Evolutionary conservation across 768 basidiomycete species (phyloP).

Genomic region (Leccinum obscurum): DNA sequence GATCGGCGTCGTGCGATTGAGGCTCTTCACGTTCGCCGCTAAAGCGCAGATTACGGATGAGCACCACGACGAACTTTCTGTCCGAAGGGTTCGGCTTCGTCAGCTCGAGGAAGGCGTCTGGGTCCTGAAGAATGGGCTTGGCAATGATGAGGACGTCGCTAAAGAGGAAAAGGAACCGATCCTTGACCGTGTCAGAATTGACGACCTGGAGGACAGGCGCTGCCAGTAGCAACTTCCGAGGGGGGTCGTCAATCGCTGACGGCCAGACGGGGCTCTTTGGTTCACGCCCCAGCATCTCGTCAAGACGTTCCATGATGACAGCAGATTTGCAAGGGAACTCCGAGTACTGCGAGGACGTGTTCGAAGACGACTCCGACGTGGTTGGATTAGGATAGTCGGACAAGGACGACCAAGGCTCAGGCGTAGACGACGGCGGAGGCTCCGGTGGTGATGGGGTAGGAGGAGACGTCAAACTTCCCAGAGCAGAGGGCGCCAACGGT

Average conservation of each 20-base stretch:
- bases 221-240: slow-evolving; percentile 80
- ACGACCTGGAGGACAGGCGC: slow-evolving; percentile 92
- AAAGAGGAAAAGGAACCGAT: slow-evolving; percentile 96
- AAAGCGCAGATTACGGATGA: slow-evolving; percentile 67
- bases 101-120: slow-evolving; percentile 59
- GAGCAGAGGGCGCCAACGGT: too few relatives aligned
- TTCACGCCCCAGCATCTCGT: slow-evolving; percentile 66
- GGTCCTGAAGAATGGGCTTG: slow-evolving; percentile 78
- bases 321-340: slow-evolving; percentile 47
- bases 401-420: too few relatives aligned
- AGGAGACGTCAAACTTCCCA: too few relatives aligned
- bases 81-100: slow-evolving; percentile 60
- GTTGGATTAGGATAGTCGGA: too few relatives aligned
- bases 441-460: too few relatives aligned
- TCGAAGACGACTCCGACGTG: slow-evolving; percentile 64
- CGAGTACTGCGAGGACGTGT: slow-evolving; percentile 69
- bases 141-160: slow-evolving; percentile 91
- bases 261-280: slow-evolving; percentile 60
- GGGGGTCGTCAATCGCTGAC: slow-evolving; percentile 76
- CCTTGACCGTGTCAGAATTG: slow-evolving; percentile 91
- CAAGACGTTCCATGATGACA: slow-evolving; percentile 64
- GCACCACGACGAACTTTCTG: slow-evolving; percentile 79
- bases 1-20: slow-evolving; percentile 70
- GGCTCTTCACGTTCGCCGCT: slow-evolving; percentile 66
- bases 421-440: too few relatives aligned